Evolutionary conservation across 805 yeast species (phyloP).

Genomic region (Nakazawaea laoshanensis): DNA sequence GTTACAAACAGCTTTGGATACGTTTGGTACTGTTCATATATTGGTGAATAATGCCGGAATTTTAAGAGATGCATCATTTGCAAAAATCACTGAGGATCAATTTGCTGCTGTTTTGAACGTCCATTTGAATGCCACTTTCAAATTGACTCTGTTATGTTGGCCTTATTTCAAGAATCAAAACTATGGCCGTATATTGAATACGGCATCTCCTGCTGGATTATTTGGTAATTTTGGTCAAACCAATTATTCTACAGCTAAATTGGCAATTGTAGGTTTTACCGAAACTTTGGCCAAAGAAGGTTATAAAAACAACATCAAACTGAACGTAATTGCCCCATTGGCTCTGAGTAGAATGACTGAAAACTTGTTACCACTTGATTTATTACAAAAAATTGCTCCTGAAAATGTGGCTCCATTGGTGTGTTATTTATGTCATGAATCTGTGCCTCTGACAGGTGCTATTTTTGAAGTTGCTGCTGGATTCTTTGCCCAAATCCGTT

Average conservation of each 20-base stretch:
- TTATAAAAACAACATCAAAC: constrained; percentile 67
- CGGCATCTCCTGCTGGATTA: constrained; percentile 96
- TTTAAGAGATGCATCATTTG: constrained; percentile 77
- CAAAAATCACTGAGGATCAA: constrained; percentile 76
- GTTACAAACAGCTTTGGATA: constrained; percentile 75
- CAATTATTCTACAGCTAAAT: constrained; percentile 89
- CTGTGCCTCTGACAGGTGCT: constrained; percentile 56
- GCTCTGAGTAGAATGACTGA: constrained; percentile 98
- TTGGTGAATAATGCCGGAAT: constrained; percentile 94
- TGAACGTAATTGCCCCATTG: constrained; percentile 86
- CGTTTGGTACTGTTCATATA: constrained; percentile 83
- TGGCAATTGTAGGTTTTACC: constrained; percentile 83
- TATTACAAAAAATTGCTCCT: constrained; percentile 73
- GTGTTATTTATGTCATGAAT: constrained; percentile 65
- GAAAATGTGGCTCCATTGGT: constrained; percentile 91
- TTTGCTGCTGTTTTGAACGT: constrained; percentile 77
- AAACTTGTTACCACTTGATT: constrained; percentile 74
- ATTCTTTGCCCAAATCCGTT: constrained; percentile 80
- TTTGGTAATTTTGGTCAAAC: constrained; percentile 97
- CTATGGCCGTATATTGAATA: constrained; percentile 84
- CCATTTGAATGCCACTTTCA: constrained; percentile 84
- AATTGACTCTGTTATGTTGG: constrained; percentile 87
- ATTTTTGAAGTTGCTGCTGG: constrained; percentile 95
- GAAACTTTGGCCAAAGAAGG: constrained; percentile 97
- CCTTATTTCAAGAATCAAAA: constrained; percentile 76